Conservation (phyloP, 164 flowering plant genomes). For the Hamamelis virginiana region DNA sequence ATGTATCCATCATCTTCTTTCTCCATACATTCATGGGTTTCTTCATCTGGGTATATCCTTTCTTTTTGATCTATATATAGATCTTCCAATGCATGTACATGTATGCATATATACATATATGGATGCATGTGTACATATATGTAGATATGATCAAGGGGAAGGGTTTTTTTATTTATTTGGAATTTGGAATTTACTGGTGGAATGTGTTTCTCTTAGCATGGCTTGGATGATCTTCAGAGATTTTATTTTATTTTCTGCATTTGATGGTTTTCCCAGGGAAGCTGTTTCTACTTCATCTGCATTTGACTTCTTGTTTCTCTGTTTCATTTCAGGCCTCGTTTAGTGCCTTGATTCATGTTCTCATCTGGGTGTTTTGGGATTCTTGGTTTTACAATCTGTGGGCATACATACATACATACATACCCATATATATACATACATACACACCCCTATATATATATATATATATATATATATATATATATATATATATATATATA, state of each 20-base stretch:
- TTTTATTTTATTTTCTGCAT: background rate
- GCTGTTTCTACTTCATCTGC: background rate
- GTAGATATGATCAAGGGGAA: background rate
- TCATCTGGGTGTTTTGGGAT: constrained; percentile 5
- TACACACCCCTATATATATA: no score
- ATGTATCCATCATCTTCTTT: background rate
- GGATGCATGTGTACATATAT: background rate
- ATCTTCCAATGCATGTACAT: background rate
- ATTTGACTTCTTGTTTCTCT: constrained; percentile 10
- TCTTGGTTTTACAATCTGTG: background rate
- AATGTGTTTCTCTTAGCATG: background rate
- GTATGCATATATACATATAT: background rate
- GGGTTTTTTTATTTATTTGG: background rate
- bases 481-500: no score
- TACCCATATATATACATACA: no score
- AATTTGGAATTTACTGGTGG: background rate
- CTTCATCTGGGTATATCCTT: constrained; percentile 22
- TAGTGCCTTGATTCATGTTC: background rate
- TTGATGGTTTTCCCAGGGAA: background rate
- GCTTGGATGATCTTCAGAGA: constrained; percentile 7
- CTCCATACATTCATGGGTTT: background rate
- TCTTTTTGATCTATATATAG: constrained; percentile 9
- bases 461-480: no score
- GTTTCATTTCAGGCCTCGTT: background rate
- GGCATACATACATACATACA: no score